Base-by-base conservation (phyloP, 768 basidiomycete species). In the Rhizopogon rudus region DNA sequence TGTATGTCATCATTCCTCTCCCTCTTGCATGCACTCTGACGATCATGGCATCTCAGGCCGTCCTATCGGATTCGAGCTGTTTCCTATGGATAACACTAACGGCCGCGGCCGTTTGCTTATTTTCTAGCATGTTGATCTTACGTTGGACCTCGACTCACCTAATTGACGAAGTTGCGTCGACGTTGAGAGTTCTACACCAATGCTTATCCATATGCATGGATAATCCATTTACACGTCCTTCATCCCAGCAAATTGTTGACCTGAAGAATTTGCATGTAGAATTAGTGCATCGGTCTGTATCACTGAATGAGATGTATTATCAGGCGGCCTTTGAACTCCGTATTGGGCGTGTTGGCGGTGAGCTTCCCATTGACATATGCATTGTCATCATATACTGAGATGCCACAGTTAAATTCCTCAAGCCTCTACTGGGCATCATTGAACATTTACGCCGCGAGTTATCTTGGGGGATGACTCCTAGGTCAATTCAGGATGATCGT, bases 251-350 rank as follows among this genome's bases (percentile, higher is more conserved):
- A 60, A 22, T 46, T 45, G 39, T 54, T 28, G 61, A 62, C 39
- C 56, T 60, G 14, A 55, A 62, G 22, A 39, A 40, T 40, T 58
- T 66, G 22, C 63, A 68, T 14, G 51, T 42, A 12, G 60, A 72
- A 6, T 61, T 78, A 5, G 58, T 77, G 13, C 60, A 62, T 33
- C 67, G 64, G 22, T 75, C 76, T 14, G 64, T 75, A 35, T 66
- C 67, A 28, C 63, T 80, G 39, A 74, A 77, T 54, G 60, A 70
- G 40, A 64, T 67, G 20, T 78, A 79, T 57, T 72, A 72, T 3
- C 76, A 76, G 56, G 77, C 78, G 10, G 67, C 72, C 3, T 78
- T 80, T 49, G 78, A 80, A 51, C 63, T 78, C 31, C 71, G 77
- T 6, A 56, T 78, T 6, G 77, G 77, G 22, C 71, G 77, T 20